phyloP scores from a whole-genome alignment of 75 land plant species.

The Picea sitchensis region DNA sequence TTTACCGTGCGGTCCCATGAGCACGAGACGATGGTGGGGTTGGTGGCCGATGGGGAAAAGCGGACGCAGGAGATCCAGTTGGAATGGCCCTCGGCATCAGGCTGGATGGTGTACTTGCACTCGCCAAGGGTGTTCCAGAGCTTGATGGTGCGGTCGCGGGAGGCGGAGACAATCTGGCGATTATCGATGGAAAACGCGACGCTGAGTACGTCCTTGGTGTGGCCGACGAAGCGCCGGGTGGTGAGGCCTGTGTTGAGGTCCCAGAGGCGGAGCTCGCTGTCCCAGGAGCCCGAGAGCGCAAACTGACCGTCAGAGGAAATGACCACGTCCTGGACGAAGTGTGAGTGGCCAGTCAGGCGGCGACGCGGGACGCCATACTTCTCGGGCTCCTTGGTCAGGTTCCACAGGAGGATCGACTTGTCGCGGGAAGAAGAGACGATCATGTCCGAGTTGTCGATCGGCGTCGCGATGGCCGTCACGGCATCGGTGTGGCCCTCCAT shows the following conservation, averaged over 20 bases:
- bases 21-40: slow-evolving; percentile 59
- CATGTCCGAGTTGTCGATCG: slow-evolving; percentile 83
- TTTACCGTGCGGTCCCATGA: slow-evolving; percentile 70
- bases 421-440: slow-evolving; percentile 89
- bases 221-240: slow-evolving; percentile 77
- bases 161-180: slow-evolving; percentile 77
- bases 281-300: slow-evolving; percentile 81
- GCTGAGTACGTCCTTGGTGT: slow-evolving; percentile 71
- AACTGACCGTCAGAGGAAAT: slow-evolving; percentile 88
- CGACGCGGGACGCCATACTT: slow-evolving; percentile 43
- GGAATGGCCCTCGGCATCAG: slow-evolving; percentile 37
- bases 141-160: slow-evolving; percentile 76
- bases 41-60: slow-evolving; percentile 35
- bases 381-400: slow-evolving; percentile 46
- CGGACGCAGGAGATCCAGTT: slow-evolving; percentile 52
- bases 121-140: slow-evolving; percentile 91
- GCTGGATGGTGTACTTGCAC: slow-evolving; percentile 79
- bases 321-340: slow-evolving; percentile 85
- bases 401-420: slow-evolving; percentile 76
- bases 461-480: slow-evolving; percentile 88
- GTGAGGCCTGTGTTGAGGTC: slow-evolving; percentile 57
- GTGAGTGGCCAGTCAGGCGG: slow-evolving; percentile 52
- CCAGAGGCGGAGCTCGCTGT: slow-evolving; percentile 85
- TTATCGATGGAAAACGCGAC: slow-evolving; percentile 62
- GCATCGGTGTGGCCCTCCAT: slow-evolving; percentile 80